Evolutionary conservation across 2,329 filamentous ascomycete genomes (phyloP).

Genomic region (Phaeomoniella chlamydospora): DNA sequence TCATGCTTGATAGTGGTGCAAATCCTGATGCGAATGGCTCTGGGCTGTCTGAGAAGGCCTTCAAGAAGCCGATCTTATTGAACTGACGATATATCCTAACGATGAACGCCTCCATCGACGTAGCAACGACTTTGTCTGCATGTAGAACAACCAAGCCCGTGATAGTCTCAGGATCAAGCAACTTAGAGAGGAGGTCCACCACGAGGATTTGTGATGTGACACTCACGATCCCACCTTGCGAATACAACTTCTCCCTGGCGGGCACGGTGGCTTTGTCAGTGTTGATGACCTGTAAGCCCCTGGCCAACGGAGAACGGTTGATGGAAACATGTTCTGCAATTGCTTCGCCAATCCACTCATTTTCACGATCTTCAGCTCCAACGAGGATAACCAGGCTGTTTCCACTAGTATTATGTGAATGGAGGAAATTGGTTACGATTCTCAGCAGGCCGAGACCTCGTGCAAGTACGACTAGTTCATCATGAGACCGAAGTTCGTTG

Average conservation of each 20-base stretch:
- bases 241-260: conserved; percentile 82
- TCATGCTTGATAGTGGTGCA: conserved; percentile 73
- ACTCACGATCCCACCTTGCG: conserved; percentile 79
- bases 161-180: conserved; percentile 70
- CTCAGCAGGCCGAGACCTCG: conserved; percentile 84
- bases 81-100: conserved; percentile 84
- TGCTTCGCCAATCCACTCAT: conserved; percentile 92
- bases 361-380: conserved; percentile 82
- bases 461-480: conserved; percentile 86
- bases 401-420: conserved; percentile 90
- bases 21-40: conserved; percentile 84
- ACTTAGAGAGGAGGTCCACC: conserved; percentile 72
- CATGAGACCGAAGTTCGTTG: conserved; percentile 73
- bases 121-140: conserved; percentile 69
- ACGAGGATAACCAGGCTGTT: conserved; percentile 85
- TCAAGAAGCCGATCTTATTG: conserved; percentile 87
- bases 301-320: conserved; percentile 65
- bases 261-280: conserved; percentile 84
- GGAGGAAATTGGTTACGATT: conserved; percentile 86
- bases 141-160: conserved; percentile 81
- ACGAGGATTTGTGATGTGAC: conserved; percentile 92
- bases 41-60: conserved; percentile 88
- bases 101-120: conserved; percentile 88
- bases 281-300: conserved; percentile 82
- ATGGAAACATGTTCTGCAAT: conserved; percentile 90